Base-by-base conservation (phyloP, 2,329 filamentous ascomycete species). In the Fusarium begoniae region DNA sequence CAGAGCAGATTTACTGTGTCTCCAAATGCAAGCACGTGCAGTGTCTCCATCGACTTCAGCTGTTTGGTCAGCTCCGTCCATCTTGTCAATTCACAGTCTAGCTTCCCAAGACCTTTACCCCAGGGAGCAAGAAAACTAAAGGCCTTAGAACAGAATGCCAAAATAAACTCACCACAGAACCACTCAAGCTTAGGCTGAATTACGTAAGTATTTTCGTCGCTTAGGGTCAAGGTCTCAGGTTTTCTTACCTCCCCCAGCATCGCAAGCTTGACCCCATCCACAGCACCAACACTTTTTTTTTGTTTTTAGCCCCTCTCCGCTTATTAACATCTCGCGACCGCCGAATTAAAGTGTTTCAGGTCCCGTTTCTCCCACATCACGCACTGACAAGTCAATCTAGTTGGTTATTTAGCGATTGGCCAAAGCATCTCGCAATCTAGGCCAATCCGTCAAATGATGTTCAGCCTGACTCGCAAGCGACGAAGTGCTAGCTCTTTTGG, bases 171-270 rank as follows among this genome's bases (percentile, higher is more conserved):
- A 2, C 2, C 26, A 15, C 22, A 10, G 26, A 0, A 10, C 14
- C 1, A 2, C 8, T 9, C 2, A 28, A 28, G 7, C 3, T 28
- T 9, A 28, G 7, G 28, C 28, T 28, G 8, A 28, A 4, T 22
- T 5, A 4, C 9, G 6, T 11, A 0, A 3, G 0, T 6, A 22
- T 47, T 47, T 22, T 2, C 3, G 5, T 45, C 43, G 7, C 8
- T 26, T 18, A 20, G 12, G 7, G 4, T 6, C 13, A 28, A 28
- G 1, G 9, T 5, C 6, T 6, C 0, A 22, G 11, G 13, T 11
- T 28, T 48, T 22, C 13, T 15, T 3, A 3, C 18, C 26, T 22
- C 26, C 18, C 6, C 26, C 18, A 28, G 13, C 18, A 13, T 54
- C 51, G 35, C 51, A 54, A 54, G 10, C 24, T 54, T 54, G 51